phyloP scores from a whole-genome alignment of 805 yeast species.

The Candida boidinii region DNA sequence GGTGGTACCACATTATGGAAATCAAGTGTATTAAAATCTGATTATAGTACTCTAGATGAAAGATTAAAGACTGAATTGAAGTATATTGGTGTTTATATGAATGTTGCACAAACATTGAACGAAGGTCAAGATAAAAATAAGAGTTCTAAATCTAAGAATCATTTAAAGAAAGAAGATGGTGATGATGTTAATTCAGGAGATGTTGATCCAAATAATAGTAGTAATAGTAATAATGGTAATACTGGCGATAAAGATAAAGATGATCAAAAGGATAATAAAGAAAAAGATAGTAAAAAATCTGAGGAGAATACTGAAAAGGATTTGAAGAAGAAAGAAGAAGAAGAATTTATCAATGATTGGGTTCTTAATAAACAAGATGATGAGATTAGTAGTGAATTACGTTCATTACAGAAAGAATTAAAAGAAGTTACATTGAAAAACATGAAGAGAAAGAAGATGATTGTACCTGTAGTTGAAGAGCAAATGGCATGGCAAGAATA shows the following conservation, averaged over 20 bases:
- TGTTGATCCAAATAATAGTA: slow-evolving; percentile 7
- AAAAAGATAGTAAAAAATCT: neutral
- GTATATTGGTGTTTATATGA: slow-evolving; percentile 84
- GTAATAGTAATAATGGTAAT: neutral
- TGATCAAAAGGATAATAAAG: slow-evolving; percentile 1
- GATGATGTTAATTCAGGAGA: slow-evolving; percentile 13
- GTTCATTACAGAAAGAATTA: slow-evolving; percentile 63
- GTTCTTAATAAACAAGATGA: slow-evolving; percentile 80
- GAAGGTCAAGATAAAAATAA: slow-evolving; percentile 7
- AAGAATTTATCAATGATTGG: no score
- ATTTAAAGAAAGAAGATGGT: neutral
- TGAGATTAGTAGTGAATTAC: slow-evolving; percentile 79
- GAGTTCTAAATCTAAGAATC: slow-evolving; percentile 15
- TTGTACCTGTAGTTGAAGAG: slow-evolving; percentile 72
- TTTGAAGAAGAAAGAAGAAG: slow-evolving; percentile 45
- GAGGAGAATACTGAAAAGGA: slow-evolving; percentile 6
- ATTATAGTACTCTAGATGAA: slow-evolving; percentile 79
- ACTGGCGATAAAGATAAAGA: slow-evolving; percentile 13
- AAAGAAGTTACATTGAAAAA: slow-evolving; percentile 54
- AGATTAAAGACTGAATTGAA: slow-evolving; percentile 79
- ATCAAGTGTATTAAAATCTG: slow-evolving; percentile 38
- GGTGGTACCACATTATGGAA: no score
- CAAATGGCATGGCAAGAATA: slow-evolving; percentile 95
- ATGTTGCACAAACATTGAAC: slow-evolving; percentile 33
- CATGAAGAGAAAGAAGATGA: slow-evolving; percentile 51